Percentiles rank a stretch among this genome's conserved stretches.
phyloP scores from a whole-genome alignment of 768 basidiomycete species.

The Mycena crocata region DNA sequence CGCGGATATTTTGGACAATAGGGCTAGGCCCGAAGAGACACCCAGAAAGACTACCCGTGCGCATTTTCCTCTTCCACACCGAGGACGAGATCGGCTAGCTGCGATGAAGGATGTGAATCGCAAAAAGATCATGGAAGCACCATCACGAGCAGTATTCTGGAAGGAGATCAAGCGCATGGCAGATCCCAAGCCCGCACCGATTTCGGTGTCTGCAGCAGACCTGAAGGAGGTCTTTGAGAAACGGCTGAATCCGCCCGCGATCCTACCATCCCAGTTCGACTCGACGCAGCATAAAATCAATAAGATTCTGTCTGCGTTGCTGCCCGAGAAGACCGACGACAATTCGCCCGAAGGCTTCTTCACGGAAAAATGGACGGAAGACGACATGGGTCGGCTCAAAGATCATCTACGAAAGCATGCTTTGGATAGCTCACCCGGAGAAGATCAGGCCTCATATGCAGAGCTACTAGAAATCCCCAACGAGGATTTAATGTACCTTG shows the following conservation, averaged over 20 bases:
- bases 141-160: background rate
- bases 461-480: slow-evolving; percentile 22
- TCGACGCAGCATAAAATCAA: too few species aligned
- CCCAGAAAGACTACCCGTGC: background rate
- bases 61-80: background rate
- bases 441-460: too few species aligned
- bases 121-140: background rate
- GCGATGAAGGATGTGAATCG: background rate
- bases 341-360: slow-evolving; percentile 19
- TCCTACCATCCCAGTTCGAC: too few species aligned
- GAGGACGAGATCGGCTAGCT: background rate
- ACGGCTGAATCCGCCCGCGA: too few species aligned
- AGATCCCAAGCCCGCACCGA: too few species aligned
- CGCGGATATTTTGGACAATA: background rate
- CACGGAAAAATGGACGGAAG: slow-evolving; percentile 7
- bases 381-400: background rate
- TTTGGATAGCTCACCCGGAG: slow-evolving; percentile 14
- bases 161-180: too few species aligned
- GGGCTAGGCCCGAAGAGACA: background rate
- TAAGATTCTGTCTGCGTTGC: background rate
- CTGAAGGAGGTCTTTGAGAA: too few species aligned
- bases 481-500: slow-evolving; percentile 5
- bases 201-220: too few species aligned
- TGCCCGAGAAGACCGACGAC: slow-evolving; percentile 15
- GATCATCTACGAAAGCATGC: slow-evolving; percentile 8